These are phyloP conservation scores for Colletotrichum neosansevieriae DNA, from an alignment of 2,329 filamentous ascomycete species.

Conservation along the genomic window DNA sequence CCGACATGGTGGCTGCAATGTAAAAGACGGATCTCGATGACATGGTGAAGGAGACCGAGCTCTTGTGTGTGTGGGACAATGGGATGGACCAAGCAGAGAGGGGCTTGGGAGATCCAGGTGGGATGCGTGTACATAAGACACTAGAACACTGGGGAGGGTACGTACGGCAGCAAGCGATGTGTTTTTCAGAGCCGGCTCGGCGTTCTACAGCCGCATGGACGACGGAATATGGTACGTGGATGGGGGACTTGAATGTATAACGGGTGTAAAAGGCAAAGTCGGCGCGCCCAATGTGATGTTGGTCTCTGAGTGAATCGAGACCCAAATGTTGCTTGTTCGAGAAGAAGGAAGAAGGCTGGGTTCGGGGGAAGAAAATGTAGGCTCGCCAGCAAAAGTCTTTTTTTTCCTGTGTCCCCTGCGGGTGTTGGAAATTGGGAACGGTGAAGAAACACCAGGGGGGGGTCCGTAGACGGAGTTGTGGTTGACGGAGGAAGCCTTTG, in stretches of 20 bases:
- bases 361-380: conserved; percentile 21
- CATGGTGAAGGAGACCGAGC: conserved; percentile 41
- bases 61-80: conserved; percentile 41
- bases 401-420: conserved; percentile 22
- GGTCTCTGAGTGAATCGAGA: conserved; percentile 11
- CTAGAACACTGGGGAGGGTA: conserved; percentile 30
- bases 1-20: conserved; percentile 32
- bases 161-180: conserved; percentile 27
- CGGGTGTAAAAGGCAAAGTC: neutral
- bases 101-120: conserved; percentile 37
- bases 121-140: conserved; percentile 25
- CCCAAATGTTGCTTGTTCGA: conserved; percentile 30
- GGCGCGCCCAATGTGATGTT: conserved; percentile 1
- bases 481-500: conserved; percentile 3
- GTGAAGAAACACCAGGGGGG: conserved; percentile 34
- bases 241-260: neutral
- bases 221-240: conserved; percentile 12
- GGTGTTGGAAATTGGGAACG: conserved; percentile 28
- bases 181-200: conserved; percentile 30
- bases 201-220: conserved; percentile 34
- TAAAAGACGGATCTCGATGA: conserved; percentile 41
- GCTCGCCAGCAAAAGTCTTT: conserved; percentile 37
- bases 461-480: conserved; percentile 8
- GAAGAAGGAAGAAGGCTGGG: conserved; percentile 15
- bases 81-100: conserved; percentile 39